Evolutionary conservation across 106 monocot species (phyloP).

Genomic region (Dendrobium chrysotoxum): DNA sequence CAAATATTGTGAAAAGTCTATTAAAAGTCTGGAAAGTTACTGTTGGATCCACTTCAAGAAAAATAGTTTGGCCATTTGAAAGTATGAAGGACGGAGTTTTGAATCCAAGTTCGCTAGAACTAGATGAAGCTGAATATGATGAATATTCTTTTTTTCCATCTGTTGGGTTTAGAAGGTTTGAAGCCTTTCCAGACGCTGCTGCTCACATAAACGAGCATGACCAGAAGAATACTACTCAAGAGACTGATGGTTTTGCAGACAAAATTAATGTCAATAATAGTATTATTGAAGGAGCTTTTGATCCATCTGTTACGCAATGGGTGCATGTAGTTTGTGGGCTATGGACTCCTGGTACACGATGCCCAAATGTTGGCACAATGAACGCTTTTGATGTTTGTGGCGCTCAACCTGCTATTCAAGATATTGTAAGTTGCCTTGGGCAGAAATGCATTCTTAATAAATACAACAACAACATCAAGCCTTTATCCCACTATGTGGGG

Average conservation of each 20-base stretch:
- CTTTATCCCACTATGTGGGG: too few relatives aligned
- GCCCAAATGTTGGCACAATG: slow-evolving; percentile 92
- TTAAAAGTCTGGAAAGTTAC: slow-evolving; percentile 47
- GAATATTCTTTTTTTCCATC: slow-evolving; percentile 16
- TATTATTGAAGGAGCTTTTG: slow-evolving; percentile 39
- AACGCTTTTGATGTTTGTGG: slow-evolving; percentile 87
- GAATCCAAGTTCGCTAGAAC: slow-evolving; percentile 6
- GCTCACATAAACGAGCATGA: slow-evolving; percentile 1
- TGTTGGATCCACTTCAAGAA: slow-evolving; percentile 9
- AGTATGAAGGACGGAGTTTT: not conserved
- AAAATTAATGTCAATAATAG: slow-evolving; percentile 19
- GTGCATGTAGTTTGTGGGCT: slow-evolving; percentile 96
- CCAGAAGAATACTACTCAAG: not conserved
- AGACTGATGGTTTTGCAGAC: not conserved
- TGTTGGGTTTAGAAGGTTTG: slow-evolving; percentile 3
- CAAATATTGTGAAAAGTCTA: slow-evolving; percentile 58
- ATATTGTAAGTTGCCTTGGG: slow-evolving; percentile 36
- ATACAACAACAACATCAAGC: too few relatives aligned
- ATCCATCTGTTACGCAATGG: slow-evolving; percentile 62
- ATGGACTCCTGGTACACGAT: slow-evolving; percentile 92
- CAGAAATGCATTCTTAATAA: not conserved
- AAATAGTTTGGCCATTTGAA: not conserved
- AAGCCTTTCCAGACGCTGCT: not conserved
- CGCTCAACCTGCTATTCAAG: slow-evolving; percentile 45
- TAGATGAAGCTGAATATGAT: slow-evolving; percentile 12